Evolutionary conservation across 1,284 basidiomycete genomes (phyloP), one percentile per base, ranked within the genome.

Genomic region (Fereydounia khargensis): DNA sequence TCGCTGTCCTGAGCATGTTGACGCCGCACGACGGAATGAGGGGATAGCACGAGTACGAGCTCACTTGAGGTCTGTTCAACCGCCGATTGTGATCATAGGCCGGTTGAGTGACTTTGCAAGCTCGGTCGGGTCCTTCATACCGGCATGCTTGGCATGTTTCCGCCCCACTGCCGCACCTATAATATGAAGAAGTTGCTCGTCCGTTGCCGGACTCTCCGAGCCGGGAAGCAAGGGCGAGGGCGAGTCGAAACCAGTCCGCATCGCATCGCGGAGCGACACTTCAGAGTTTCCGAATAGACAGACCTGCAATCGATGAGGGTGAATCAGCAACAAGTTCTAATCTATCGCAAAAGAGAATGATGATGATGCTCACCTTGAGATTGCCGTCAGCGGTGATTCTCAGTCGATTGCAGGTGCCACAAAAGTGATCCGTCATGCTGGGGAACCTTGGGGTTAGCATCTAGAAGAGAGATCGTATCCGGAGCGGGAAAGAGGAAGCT

Each of bases 211-310:
- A 13, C 41, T 46, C 11, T 45, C 17, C 8, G 53, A 48, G 22
- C 52, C 52, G n/a, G 38, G 37, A 28, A 43, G 47, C 18, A 48
- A 35, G 3, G 47, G 47, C 17, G 46, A 37, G 22, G 47, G 53
- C 16, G 52, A 44, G 14, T 39, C 50, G 18, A 62, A 47, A 23
- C 58, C 56, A 14, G 24, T 33, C 25, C 89, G 83, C 73, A 91
- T 81, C 44, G 82, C 79, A 56, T 91, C 87, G 28, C 88, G 83
- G 32, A 91, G 80, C 18, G 87, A 88, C 9, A 91, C 81, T 68
- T 91, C 88, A 50, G 86, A 85, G 1, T 86, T 83, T 65, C 90
- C 89, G 65, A 91, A 91, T 24, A 92, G 77, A 74, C 89, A 91
- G 39, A 62, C 59, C 57, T 60, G 39, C 9, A 25, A 11, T 11